A percentile compares a stretch with the other conserved stretches of the same genome.
Conservation (phyloP, 2,329 filamentous ascomycete genomes). For the Fusarium xyrophilum region DNA sequence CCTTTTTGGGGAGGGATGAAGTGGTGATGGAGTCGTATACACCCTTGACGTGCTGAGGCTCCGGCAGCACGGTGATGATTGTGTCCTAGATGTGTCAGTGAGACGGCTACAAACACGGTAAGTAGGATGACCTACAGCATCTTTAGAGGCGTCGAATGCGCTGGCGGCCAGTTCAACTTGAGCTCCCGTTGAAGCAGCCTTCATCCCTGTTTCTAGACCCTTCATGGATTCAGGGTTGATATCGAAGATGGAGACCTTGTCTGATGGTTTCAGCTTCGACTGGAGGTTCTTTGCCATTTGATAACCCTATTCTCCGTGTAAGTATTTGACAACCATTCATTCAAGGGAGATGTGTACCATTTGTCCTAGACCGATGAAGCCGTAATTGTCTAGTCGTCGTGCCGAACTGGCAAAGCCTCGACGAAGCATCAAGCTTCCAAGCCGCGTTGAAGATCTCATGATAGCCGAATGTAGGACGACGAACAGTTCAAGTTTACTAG, state of each 20-base stretch:
- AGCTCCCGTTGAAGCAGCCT: slow-evolving; percentile 54
- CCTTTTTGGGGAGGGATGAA: slow-evolving; percentile 56
- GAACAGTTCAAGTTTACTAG: background rate
- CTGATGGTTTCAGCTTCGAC: slow-evolving; percentile 59
- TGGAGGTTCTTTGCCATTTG: slow-evolving; percentile 70
- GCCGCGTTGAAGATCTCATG: slow-evolving; percentile 36
- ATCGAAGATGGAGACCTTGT: slow-evolving; percentile 63
- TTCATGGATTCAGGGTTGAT: slow-evolving; percentile 59
- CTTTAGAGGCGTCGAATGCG: slow-evolving; percentile 57
- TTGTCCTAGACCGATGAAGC: slow-evolving; percentile 66
- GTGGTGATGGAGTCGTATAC: slow-evolving; percentile 81
- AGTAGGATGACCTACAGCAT: slow-evolving; percentile 56
- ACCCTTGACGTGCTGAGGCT: slow-evolving; percentile 83
- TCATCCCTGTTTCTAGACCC: slow-evolving; percentile 57
- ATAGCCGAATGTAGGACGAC: background rate
- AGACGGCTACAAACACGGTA: background rate
- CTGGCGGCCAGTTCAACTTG: slow-evolving; percentile 53
- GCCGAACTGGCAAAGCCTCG: slow-evolving; percentile 60
- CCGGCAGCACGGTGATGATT: slow-evolving; percentile 87
- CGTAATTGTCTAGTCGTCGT: slow-evolving; percentile 59
- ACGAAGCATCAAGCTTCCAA: slow-evolving; percentile 47
- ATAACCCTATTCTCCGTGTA: slow-evolving; percentile 54
- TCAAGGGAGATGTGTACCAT: slow-evolving; percentile 55
- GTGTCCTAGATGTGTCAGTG: slow-evolving; percentile 67
- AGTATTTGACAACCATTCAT: background rate